phyloP scores from a whole-genome alignment of 345 rosid species.

The Jatropha curcas region DNA sequence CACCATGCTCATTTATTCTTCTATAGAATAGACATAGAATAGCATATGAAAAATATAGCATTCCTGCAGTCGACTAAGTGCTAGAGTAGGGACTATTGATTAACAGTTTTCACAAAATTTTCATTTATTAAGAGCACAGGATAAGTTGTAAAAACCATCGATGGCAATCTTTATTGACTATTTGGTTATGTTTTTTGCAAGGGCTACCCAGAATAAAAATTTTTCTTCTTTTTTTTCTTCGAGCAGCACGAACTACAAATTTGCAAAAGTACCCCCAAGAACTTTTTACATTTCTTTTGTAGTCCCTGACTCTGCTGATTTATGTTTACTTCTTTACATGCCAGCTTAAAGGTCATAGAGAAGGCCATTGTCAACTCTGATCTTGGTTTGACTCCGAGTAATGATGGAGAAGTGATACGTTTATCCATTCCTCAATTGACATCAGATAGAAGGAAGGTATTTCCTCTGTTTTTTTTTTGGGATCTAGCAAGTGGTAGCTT shows the following conservation, averaged over 20 bases:
- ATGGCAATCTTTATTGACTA: not conserved
- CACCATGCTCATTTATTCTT: not conserved
- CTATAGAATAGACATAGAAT: not conserved
- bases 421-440: conserved; percentile 84
- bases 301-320: not conserved
- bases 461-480: conserved; percentile 21
- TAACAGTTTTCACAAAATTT: not conserved
- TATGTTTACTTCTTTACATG: conserved; percentile 6
- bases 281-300: conserved; percentile 11
- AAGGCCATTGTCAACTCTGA: conserved; percentile 87
- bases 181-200: not conserved
- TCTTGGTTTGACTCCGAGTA: conserved; percentile 87
- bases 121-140: not conserved
- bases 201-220: not conserved
- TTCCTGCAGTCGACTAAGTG: not conserved
- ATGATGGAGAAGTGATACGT: conserved; percentile 91
- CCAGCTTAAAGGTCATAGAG: conserved; percentile 85
- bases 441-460: conserved; percentile 89
- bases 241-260: conserved; percentile 2
- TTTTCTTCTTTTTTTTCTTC: too few relatives aligned
- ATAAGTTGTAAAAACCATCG: not conserved
- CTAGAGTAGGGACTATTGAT: not conserved
- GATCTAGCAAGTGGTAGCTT: not conserved
- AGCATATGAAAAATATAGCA: not conserved
- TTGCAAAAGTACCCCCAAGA: not conserved